Evolutionary conservation across 2,329 filamentous ascomycete species (phyloP).

Genomic region (Taxawa tesnikishii): DNA sequence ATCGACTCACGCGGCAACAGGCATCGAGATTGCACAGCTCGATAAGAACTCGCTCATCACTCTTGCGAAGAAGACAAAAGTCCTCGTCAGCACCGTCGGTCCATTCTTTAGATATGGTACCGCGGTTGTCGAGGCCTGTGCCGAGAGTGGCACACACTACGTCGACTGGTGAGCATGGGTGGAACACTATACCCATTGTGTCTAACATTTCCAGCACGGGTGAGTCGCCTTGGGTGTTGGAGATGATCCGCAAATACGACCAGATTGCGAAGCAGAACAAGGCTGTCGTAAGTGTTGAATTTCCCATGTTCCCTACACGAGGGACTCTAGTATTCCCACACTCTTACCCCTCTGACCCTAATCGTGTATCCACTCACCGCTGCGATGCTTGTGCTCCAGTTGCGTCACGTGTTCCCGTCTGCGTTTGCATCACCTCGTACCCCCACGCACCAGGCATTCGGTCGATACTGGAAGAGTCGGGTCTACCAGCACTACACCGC

Average conservation of each 20-base stretch:
- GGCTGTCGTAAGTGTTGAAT: conserved; percentile 50
- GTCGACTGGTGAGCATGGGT: conserved; percentile 39
- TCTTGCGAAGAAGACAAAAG: conserved; percentile 42
- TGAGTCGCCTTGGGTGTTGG: conserved; percentile 51
- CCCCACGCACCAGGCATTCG: too few species aligned
- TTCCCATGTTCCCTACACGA: too few species aligned
- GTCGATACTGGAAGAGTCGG: too few species aligned
- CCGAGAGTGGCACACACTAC: conserved; percentile 53
- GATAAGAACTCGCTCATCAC: conserved; percentile 36
- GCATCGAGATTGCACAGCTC: conserved; percentile 32
- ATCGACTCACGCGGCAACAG: conserved; percentile 8
- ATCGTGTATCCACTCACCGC: too few species aligned
- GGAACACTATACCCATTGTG: not conserved
- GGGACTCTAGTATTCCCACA: too few species aligned
- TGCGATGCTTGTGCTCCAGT: too few species aligned
- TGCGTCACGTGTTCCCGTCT: too few species aligned
- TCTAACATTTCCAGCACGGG: conserved; percentile 40
- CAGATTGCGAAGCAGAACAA: conserved; percentile 45
- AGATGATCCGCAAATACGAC: conserved; percentile 51
- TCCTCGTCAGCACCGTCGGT: conserved; percentile 50
- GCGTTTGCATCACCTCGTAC: too few species aligned
- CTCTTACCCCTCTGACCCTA: too few species aligned
- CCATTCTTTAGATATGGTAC: conserved; percentile 54
- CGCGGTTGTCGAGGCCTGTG: conserved; percentile 52
- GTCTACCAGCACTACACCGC: too few species aligned